Evolutionary conservation across 768 basidiomycete genomes (phyloP).

Genomic region (Paxillus ammoniavirescens): DNA sequence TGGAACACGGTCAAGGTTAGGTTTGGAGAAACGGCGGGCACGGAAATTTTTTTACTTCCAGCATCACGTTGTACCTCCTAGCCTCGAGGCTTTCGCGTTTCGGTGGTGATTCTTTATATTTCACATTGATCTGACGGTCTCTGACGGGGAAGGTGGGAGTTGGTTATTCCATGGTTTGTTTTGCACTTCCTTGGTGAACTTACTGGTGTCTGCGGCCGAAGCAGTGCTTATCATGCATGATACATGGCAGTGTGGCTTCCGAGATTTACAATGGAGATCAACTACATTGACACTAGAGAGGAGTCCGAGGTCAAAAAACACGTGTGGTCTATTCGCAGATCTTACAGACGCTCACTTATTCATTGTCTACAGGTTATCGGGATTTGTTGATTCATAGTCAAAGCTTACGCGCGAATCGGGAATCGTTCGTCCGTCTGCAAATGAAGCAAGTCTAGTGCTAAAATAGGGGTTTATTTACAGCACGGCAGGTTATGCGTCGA

Average conservation of each 20-base stretch:
- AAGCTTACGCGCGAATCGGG: conserved; percentile 7
- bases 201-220: background rate
- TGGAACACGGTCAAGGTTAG: conserved; percentile 29
- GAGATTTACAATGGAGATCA: conserved; percentile 20
- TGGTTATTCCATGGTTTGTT: background rate
- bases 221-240: background rate
- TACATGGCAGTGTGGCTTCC: conserved; percentile 20
- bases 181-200: background rate
- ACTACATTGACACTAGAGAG: background rate
- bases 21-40: conserved; percentile 26
- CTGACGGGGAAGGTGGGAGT: conserved; percentile 6
- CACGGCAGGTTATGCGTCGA: conserved; percentile 11
- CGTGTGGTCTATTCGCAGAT: too few relatives aligned
- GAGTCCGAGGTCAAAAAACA: too few relatives aligned
- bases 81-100: conserved; percentile 37
- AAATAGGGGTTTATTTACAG: conserved; percentile 6
- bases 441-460: conserved; percentile 14
- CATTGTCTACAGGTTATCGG: background rate
- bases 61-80: conserved; percentile 19
- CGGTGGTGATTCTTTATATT: conserved; percentile 11
- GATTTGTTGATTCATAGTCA: background rate
- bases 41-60: conserved; percentile 30
- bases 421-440: conserved; percentile 4
- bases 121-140: conserved; percentile 14
- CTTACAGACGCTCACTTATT: too few relatives aligned